Evolutionary conservation across 495 filamentous ascomycete species (phyloP).

Genomic region (Bacidia rubella): DNA sequence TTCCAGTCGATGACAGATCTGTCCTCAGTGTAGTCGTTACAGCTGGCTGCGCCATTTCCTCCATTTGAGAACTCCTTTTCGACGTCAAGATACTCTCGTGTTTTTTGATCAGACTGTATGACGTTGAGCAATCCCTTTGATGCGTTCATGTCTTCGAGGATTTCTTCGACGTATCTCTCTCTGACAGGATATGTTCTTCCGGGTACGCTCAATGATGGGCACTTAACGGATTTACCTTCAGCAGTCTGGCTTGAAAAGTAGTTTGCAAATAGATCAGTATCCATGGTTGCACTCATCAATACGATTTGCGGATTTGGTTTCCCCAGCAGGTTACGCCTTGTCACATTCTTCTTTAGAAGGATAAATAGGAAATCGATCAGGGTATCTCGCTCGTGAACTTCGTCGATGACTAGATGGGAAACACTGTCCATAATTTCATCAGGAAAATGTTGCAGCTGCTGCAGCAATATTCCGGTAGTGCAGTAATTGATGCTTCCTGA

Average conservation of each 20-base stretch:
- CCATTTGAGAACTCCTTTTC: slow-evolving; percentile 19
- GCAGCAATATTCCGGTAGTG: slow-evolving; percentile 42
- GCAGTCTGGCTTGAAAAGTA: slow-evolving; percentile 32
- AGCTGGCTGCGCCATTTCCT: neutral
- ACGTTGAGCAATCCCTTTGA: slow-evolving; percentile 16
- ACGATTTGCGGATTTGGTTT: slow-evolving; percentile 35
- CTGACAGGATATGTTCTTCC: slow-evolving; percentile 43
- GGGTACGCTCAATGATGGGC: slow-evolving; percentile 40
- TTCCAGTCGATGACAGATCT: slow-evolving; percentile 34
- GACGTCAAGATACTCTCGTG: slow-evolving; percentile 23
- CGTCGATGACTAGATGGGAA: slow-evolving; percentile 45
- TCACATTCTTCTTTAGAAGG: slow-evolving; percentile 34
- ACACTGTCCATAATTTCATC: slow-evolving; percentile 30
- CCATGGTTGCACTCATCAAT: slow-evolving; percentile 48
- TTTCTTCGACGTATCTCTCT: slow-evolving; percentile 37
- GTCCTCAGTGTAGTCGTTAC: slow-evolving; percentile 14
- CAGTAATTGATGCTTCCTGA: slow-evolving; percentile 42
- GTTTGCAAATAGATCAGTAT: slow-evolving; percentile 39
- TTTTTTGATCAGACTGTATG: slow-evolving; percentile 23
- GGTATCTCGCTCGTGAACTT: slow-evolving; percentile 47
- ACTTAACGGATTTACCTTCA: slow-evolving; percentile 23
- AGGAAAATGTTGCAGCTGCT: slow-evolving; percentile 31
- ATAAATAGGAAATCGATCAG: slow-evolving; percentile 43
- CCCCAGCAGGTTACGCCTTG: slow-evolving; percentile 23
- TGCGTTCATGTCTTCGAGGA: slow-evolving; percentile 27